A percentile compares a stretch with the other conserved stretches of the same genome.
phyloP scores from a whole-genome alignment of 2,329 filamentous ascomycete genomes.

The Stachybotrys elegans region DNA sequence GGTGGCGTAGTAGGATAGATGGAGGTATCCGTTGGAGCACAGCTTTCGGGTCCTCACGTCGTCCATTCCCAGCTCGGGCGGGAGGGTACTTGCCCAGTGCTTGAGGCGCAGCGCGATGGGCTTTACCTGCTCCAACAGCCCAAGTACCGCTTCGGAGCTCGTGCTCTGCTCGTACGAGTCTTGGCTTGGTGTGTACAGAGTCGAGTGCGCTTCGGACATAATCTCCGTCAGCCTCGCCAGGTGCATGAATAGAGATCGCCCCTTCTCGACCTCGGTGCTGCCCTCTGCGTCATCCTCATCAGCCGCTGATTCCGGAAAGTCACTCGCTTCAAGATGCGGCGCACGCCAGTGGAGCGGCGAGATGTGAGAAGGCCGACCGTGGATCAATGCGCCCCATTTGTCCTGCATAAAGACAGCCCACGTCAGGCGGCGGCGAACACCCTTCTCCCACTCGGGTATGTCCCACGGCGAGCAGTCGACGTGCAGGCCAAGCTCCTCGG shows the following conservation, averaged over 20 bases:
- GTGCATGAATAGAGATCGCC: slow-evolving; percentile 34
- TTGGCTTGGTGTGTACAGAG: slow-evolving; percentile 12
- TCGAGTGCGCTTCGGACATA: slow-evolving; percentile 34
- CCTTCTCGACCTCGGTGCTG: slow-evolving; percentile 31
- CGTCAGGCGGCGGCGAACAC: slow-evolving; percentile 48
- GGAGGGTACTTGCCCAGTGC: slow-evolving; percentile 40
- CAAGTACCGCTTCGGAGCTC: too few species aligned
- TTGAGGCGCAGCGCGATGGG: slow-evolving; percentile 40
- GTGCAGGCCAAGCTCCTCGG: slow-evolving; percentile 44
- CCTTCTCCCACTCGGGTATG: slow-evolving; percentile 48
- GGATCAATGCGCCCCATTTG: slow-evolving; percentile 48
- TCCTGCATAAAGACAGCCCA: slow-evolving; percentile 54
- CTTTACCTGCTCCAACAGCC: slow-evolving; percentile 34
- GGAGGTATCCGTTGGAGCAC: slow-evolving; percentile 32
- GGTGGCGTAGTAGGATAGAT: slow-evolving; percentile 36
- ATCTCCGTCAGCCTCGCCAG: slow-evolving; percentile 39
- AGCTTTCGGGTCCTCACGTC: slow-evolving; percentile 29
- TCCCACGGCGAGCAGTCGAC: slow-evolving; percentile 50
- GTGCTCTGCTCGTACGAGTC: neutral
- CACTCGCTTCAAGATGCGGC: slow-evolving; percentile 12
- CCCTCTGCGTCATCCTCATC: slow-evolving; percentile 22
- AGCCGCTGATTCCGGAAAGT: slow-evolving; percentile 18
- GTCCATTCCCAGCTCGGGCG: slow-evolving; percentile 36
- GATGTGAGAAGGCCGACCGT: slow-evolving; percentile 48
- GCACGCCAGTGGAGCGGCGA: slow-evolving; percentile 46